A percentile compares a stretch with the other conserved stretches of the same genome.
These are phyloP conservation scores for Plicaturopsis crispa DNA, from an alignment of 768 basidiomycete genomes.

Conservation along the genomic window DNA sequence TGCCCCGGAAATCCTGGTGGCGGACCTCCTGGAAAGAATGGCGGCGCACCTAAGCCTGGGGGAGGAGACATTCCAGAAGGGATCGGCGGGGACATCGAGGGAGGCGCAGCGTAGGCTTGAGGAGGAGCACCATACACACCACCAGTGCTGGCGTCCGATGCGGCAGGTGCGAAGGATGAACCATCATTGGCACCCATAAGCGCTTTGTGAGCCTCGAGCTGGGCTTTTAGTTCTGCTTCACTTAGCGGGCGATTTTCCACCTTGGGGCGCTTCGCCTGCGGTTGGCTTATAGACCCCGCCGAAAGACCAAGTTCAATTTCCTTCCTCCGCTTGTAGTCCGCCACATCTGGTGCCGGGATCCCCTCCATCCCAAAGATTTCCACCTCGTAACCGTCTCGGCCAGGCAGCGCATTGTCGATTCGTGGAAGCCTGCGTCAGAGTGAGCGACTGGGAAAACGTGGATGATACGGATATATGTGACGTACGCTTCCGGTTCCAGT, in stretches of 20 bases:
- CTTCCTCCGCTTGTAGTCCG: constrained; percentile 93
- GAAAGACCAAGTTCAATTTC: constrained; percentile 88
- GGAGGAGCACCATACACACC: constrained; percentile 71
- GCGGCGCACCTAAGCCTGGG: constrained; percentile 35
- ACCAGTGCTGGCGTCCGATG: constrained; percentile 35
- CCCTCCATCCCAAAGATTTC: constrained; percentile 99
- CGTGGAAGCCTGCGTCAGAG: constrained; percentile 54
- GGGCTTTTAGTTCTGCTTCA: constrained; percentile 78
- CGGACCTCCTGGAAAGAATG: constrained; percentile 28
- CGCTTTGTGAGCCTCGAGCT: constrained; percentile 84
- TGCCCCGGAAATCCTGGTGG: constrained; percentile 29
- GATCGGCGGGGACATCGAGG: constrained; percentile 23
- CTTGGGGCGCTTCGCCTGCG: constrained; percentile 75
- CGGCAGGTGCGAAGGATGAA: constrained; percentile 20
- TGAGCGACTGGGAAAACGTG: neutral
- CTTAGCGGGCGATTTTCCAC: constrained; percentile 69
- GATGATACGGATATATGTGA: constrained; percentile 5
- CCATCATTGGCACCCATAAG: constrained; percentile 68
- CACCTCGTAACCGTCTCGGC: constrained; percentile 95
- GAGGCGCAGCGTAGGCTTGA: constrained; percentile 52
- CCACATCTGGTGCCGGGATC: constrained; percentile 88
- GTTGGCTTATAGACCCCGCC: constrained; percentile 75
- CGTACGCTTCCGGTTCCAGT: constrained; percentile 89
- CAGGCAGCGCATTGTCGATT: constrained; percentile 93
- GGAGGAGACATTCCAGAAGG: constrained; percentile 25